Percentiles rank a stretch among this genome's conserved stretches.
These are phyloP conservation scores for Tricholoma bakamatsutake DNA, from an alignment of 768 basidiomycete species.

Conservation along the genomic window DNA sequence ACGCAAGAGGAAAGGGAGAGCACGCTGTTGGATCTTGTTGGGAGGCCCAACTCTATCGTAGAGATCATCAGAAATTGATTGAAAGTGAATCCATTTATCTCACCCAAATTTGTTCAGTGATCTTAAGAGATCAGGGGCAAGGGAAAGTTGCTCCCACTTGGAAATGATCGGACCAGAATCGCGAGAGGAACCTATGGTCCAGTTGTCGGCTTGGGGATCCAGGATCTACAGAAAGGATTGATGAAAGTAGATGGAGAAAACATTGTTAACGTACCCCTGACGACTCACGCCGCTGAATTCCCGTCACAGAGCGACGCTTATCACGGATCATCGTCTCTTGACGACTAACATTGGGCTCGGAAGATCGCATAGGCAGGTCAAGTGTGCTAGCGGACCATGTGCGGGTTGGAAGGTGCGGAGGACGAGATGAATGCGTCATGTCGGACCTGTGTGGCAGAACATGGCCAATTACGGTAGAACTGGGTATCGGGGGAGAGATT, in stretches of 20 bases:
- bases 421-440: constrained; percentile 50
- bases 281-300: constrained; percentile 69
- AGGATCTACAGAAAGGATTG: constrained; percentile 33
- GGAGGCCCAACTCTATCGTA: constrained; percentile 82
- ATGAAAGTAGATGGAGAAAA: constrained; percentile 1
- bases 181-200: constrained; percentile 49
- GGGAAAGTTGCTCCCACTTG: constrained; percentile 92
- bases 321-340: constrained; percentile 44
- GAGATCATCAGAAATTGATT: constrained; percentile 2
- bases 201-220: constrained; percentile 51
- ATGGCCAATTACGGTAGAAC: constrained; percentile 44
- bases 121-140: constrained; percentile 82
- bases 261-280: constrained; percentile 46
- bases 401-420: constrained; percentile 66
- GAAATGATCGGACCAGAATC: constrained; percentile 78
- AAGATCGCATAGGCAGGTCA: constrained; percentile 61
- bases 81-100: constrained; percentile 13
- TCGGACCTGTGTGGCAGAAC: constrained; percentile 63
- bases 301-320: constrained; percentile 72
- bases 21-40: constrained; percentile 97
- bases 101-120: constrained; percentile 93
- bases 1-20: constrained; percentile 89
- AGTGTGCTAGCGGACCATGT: constrained; percentile 84
- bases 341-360: constrained; percentile 38
- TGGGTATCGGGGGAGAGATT: constrained; percentile 34